Evolutionary conservation across 2,329 filamentous ascomycete species (phyloP), one percentile per base, ranked within the genome.

Genomic region (Fusarium pseudograminearum): DNA sequence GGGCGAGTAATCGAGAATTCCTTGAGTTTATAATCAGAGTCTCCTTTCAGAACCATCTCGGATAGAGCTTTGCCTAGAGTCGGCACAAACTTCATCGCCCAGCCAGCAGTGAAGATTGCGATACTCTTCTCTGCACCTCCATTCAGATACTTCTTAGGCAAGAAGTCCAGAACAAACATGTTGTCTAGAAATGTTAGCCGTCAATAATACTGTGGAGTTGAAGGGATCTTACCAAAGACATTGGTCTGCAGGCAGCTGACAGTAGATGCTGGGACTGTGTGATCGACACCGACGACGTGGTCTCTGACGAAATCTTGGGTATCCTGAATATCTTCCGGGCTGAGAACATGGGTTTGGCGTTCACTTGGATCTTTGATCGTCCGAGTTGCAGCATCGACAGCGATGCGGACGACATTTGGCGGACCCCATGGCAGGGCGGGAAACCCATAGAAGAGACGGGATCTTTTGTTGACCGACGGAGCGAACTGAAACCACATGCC

Each of bases 1-100:
- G 30, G 30, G 15, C 66, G 62, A 15, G 56, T 67, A 5, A 70
- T 67, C 0, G 57, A 53, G 16, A 70, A 70, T 22, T 67, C 28
- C 2, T 70, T 24, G 10, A 31, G 20, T 10, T 51, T 61, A 28
- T 58, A 69, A 20, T 58, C 45, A 5, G 68, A 70, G 5, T 67
- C 28, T 2, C 68, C 68, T 5, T 40, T 20, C 5, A 64, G 31
- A 4, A 34, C 51, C 62, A 70, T 67, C 8, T 67, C 46, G 4
- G 68, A 53, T 3, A 70, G 30, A 2, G 68, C 66, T 24, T 70
- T 70, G 2, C 66, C 66, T 0, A 70, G 56, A 11, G 61, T 55
- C 3, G 68, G 68, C 20, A 70, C 68, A 36, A 70, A 70, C 10
- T 70, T 70, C 66, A 70, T 70, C 3, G 68, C 68, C 68, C 66